Evolutionary conservation across 768 basidiomycete species (phyloP).

Genomic region (Strobilomyces confusus): DNA sequence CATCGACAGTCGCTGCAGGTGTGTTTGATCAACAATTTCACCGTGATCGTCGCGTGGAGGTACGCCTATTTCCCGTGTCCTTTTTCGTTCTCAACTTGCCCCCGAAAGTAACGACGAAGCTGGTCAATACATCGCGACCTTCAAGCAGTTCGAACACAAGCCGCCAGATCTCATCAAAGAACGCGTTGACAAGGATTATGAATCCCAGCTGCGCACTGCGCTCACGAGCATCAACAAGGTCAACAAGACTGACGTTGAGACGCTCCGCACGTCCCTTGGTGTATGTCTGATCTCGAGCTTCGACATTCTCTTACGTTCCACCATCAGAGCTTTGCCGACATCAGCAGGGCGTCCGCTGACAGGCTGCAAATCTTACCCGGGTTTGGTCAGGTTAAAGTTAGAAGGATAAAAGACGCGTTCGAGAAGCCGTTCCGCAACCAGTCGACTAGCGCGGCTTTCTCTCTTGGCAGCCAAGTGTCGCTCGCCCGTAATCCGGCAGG

Average conservation of each 20-base stretch:
- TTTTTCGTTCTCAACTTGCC: background rate
- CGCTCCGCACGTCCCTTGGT: constrained; percentile 85
- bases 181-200: constrained; percentile 85
- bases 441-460: constrained; percentile 45
- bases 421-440: constrained; percentile 80
- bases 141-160: constrained; percentile 93
- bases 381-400: constrained; percentile 91
- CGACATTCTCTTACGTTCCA: constrained; percentile 2
- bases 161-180: constrained; percentile 94
- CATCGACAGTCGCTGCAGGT: constrained; percentile 38
- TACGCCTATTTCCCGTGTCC: constrained; percentile 34
- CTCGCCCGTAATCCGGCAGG: background rate
- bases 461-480: constrained; percentile 26
- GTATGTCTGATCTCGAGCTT: constrained; percentile 44
- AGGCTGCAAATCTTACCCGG: constrained; percentile 84
- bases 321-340: constrained; percentile 77
- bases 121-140: constrained; percentile 84
- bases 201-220: constrained; percentile 72
- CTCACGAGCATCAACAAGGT: constrained; percentile 90
- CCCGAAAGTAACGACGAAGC: constrained; percentile 77
- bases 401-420: constrained; percentile 86
- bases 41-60: constrained; percentile 91
- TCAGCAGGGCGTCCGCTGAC: constrained; percentile 68
- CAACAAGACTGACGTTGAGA: constrained; percentile 97
- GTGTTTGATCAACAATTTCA: constrained; percentile 90